These are phyloP conservation scores for Sugiyamaella sp. DNA, from an alignment of 1,139 yeast genomes.

Conservation along the genomic window DNA sequence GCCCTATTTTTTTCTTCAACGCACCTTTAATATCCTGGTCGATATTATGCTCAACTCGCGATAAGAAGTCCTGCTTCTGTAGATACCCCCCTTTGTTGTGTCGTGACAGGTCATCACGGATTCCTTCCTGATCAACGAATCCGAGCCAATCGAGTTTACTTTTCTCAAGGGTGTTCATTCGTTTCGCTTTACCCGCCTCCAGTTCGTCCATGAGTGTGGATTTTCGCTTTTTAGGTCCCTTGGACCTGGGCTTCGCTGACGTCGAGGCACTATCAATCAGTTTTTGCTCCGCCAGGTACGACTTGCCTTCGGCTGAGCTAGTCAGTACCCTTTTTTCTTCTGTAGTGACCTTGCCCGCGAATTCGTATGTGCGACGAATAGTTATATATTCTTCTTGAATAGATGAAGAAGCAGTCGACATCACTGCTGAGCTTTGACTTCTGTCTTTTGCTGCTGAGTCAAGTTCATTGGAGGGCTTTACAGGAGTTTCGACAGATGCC, in stretches of 20 bases:
- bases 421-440: neutral
- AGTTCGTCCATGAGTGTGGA: conserved; percentile 77
- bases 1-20: conserved; percentile 42
- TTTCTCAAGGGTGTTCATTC: conserved; percentile 88
- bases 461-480: neutral
- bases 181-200: conserved; percentile 58
- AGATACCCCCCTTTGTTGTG: conserved; percentile 82
- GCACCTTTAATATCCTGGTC: conserved; percentile 66
- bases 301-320: conserved; percentile 84
- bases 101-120: conserved; percentile 75
- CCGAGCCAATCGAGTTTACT: conserved; percentile 95
- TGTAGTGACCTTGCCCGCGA: conserved; percentile 82
- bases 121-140: conserved; percentile 84
- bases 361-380: conserved; percentile 77
- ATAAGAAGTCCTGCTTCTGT: conserved; percentile 88
- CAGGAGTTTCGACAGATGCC: neutral
- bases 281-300: conserved; percentile 52
- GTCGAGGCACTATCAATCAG: conserved; percentile 16
- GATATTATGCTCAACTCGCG: conserved; percentile 68
- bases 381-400: conserved; percentile 54
- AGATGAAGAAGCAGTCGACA: neutral
- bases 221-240: conserved; percentile 54
- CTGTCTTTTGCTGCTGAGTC: neutral
- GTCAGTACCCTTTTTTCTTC: conserved; percentile 78
- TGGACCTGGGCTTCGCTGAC: conserved; percentile 21